Evolutionary conservation across 129 eudicot species (phyloP).

Genomic region (sunflower (Helianthus annuus)): HanXRQr2.0-SUNRISE NC_035449.2:193656617-193657116

Average conservation of each 20-base stretch:
- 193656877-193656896: too few species aligned
- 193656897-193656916: slow-evolving; percentile 14
- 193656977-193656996: neutral
- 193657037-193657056: neutral
- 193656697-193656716: too few species aligned
- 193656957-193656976: neutral
- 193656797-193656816: too few species aligned
- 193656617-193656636: too few species aligned
- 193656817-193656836: neutral
- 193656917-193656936: slow-evolving; percentile 11
- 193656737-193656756: too few species aligned
- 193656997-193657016: neutral
- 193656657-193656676: too few species aligned
- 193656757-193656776: neutral
- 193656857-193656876: slow-evolving; percentile 11
- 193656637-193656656: too few species aligned
- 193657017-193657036: slow-evolving; percentile 20
- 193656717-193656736: too few species aligned
- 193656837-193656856: neutral
- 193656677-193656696: too few species aligned
- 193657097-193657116: neutral
- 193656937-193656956: too few species aligned
- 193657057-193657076: neutral
- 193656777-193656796: too few species aligned
- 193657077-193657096: neutral